Conservation (phyloP, 1,284 basidiomycete species). For the Malassezia yamatoensis region DNA sequence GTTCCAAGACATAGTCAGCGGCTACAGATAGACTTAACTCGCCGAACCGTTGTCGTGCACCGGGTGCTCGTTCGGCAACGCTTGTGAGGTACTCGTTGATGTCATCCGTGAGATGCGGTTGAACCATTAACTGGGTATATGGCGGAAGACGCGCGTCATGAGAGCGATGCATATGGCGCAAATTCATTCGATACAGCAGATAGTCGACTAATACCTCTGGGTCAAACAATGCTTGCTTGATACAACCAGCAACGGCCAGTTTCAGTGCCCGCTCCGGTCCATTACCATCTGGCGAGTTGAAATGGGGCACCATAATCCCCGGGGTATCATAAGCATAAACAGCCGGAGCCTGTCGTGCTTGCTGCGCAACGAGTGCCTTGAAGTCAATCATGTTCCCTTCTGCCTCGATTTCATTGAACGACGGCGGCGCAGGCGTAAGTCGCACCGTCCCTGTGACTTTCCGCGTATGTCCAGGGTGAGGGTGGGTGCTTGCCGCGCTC, state of each 20-base stretch:
- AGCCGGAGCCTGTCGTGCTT: slow-evolving; percentile 66
- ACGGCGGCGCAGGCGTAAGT: slow-evolving; percentile 29
- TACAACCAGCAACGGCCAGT: slow-evolving; percentile 73
- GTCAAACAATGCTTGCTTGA: slow-evolving; percentile 86
- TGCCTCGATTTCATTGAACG: slow-evolving; percentile 13
- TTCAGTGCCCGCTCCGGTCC: slow-evolving; percentile 86
- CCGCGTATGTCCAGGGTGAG: slow-evolving; percentile 56
- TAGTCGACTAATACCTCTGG: slow-evolving; percentile 73
- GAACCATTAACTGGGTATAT: slow-evolving; percentile 12
- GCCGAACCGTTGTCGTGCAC: slow-evolving; percentile 31
- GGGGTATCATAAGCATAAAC: slow-evolving; percentile 94
- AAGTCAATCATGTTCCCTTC: slow-evolving; percentile 1
- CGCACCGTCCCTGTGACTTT: slow-evolving; percentile 45
- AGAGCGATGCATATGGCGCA: slow-evolving; percentile 51
- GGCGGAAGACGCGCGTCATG: slow-evolving; percentile 5
- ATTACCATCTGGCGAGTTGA: slow-evolving; percentile 64
- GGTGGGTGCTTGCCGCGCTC: slow-evolving; percentile 80
- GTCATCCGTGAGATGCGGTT: slow-evolving; percentile 28
- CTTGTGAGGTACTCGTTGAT: slow-evolving; percentile 21
- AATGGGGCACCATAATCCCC: slow-evolving; percentile 90
- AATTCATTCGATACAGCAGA: slow-evolving; percentile 74
- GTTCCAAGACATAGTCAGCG: slow-evolving; percentile 35
- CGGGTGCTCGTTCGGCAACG: slow-evolving; percentile 35
- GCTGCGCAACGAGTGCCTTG: slow-evolving; percentile 52
- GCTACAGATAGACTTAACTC: slow-evolving; percentile 28